Conservation (phyloP, 352 stramenopile species). For the Phytophthora pluvialis region DNA sequence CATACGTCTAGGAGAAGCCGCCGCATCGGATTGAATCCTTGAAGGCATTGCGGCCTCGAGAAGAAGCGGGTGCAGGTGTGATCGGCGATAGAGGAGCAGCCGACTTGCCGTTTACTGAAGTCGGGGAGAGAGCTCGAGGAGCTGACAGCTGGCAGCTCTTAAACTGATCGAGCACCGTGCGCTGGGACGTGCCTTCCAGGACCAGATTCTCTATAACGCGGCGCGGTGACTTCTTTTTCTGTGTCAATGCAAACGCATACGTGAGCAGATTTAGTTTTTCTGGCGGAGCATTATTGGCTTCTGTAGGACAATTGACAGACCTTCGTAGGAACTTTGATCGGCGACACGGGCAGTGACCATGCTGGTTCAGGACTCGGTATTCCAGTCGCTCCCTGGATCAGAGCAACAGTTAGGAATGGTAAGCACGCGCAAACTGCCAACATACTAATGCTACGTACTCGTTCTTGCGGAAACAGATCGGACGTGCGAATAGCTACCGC, state of each 20-base stretch:
- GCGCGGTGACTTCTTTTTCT: constrained; percentile 15
- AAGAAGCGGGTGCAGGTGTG: constrained; percentile 13
- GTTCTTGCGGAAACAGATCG: constrained; percentile 54
- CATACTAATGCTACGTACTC: constrained; percentile 27
- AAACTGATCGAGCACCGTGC: constrained; percentile 56
- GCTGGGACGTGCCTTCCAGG: constrained; percentile 57
- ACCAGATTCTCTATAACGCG: constrained; percentile 52
- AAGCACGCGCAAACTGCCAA: background rate
- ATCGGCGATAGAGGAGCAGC: constrained; percentile 26
- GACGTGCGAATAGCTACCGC: constrained; percentile 32
- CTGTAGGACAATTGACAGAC: constrained; percentile 8
- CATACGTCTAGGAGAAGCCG: constrained; percentile 33
- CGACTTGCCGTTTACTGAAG: background rate
- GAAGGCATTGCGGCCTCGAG: constrained; percentile 8
- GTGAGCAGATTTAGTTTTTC: background rate
- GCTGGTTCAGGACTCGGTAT: constrained; percentile 14
- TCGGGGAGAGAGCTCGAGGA: constrained; percentile 11
- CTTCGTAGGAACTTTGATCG: constrained; percentile 46
- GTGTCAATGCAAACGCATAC: background rate
- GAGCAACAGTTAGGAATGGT: constrained; percentile 1
- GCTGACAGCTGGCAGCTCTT: constrained; percentile 43
- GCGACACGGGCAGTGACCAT: constrained; percentile 52
- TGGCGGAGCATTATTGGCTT: background rate
- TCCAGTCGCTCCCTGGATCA: constrained; percentile 11
- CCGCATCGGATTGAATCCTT: constrained; percentile 40